A percentile compares a stretch with the other conserved stretches of the same genome.
Evolutionary conservation across 2,329 filamentous ascomycete genomes (phyloP).

Genomic region (Penicillium sp.): DNA sequence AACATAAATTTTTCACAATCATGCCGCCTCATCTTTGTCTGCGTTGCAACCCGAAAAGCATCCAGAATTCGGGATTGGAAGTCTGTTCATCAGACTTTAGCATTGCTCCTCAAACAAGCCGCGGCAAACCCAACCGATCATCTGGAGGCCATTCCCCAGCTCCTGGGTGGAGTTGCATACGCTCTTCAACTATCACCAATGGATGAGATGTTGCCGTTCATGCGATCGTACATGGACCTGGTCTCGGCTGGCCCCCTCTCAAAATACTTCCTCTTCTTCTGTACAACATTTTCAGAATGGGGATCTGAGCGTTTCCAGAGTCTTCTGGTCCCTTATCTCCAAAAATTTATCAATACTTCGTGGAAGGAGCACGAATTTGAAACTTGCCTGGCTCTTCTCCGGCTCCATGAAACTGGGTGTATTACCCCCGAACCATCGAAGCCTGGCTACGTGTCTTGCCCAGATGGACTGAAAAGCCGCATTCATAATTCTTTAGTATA

Average conservation of each 20-base stretch:
- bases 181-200: conserved; percentile 71
- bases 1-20: conserved; percentile 38
- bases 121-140: conserved; percentile 20
- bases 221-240: conserved; percentile 59
- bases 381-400: conserved; percentile 62
- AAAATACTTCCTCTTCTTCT: conserved; percentile 76
- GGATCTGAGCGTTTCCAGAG: conserved; percentile 68
- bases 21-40: conserved; percentile 50
- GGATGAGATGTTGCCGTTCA: conserved; percentile 66
- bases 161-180: conserved; percentile 52
- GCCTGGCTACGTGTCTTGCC: conserved; percentile 37
- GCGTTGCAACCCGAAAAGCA: conserved; percentile 73
- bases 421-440: conserved; percentile 47
- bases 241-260: conserved; percentile 62
- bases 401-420: conserved; percentile 45
- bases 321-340: conserved; percentile 73
- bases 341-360: conserved; percentile 70
- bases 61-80: conserved; percentile 68
- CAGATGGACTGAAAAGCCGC: conserved; percentile 59
- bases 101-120: conserved; percentile 46
- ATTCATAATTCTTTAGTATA: conserved; percentile 64
- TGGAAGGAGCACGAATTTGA: conserved; percentile 66
- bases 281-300: conserved; percentile 69
- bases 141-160: conserved; percentile 23
- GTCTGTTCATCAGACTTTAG: conserved; percentile 52